Base-by-base conservation (phyloP, 495 filamentous ascomycete genomes). In the Podospora sp. region DNA sequence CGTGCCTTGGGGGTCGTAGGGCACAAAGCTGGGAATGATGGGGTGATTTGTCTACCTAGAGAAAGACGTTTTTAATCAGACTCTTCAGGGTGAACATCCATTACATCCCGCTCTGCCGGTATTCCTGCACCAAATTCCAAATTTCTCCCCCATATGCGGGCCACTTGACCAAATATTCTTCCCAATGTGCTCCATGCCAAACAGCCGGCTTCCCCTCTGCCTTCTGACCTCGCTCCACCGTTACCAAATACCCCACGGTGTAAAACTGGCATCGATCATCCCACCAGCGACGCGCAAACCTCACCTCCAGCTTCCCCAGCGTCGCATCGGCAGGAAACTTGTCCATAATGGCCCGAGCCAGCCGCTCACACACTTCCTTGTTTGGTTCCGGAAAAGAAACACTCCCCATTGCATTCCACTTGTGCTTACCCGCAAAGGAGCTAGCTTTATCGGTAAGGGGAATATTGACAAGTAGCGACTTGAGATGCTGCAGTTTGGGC, bases 381-480 rank as follows among this genome's bases (percentile, higher is more conserved):
- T 61, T 61, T 5, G 56, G 55, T 11, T 26, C 2, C 0, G 36
- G 36, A 53, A 67, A 67, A 16, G 8, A 20, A 3, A 36, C 53
- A 24, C 14, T 21, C 20, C 66, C 66, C 25, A 59, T 59, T 1
- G 40, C 60, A 29, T 59, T 64, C 52, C 55, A 68, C 16, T 21
- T 63, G 55, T 64, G 66, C 24, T 33, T 20, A 6, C 35, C 61
- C 1, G 60, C 66, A 36, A 68, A 68, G n/a, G 20, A 0, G 24
- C 22, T 59, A 18, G 60, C 51, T 0, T 20, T 16, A 29, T 68
- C 66, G 6, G 18, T 18, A 1, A 68, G 66, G 40, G 20, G 22
- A 53, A 68, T 36, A 22, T 68, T 68, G 53, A 68, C 35, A n/a
- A 63, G 26, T 18, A 64, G 21, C 22, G 66, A 68, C 52, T 68